Percentiles rank a stretch among this genome's conserved stretches.
Evolutionary conservation across 2,329 filamentous ascomycete species (phyloP).

Genomic region (Calycina herbarum): DNA sequence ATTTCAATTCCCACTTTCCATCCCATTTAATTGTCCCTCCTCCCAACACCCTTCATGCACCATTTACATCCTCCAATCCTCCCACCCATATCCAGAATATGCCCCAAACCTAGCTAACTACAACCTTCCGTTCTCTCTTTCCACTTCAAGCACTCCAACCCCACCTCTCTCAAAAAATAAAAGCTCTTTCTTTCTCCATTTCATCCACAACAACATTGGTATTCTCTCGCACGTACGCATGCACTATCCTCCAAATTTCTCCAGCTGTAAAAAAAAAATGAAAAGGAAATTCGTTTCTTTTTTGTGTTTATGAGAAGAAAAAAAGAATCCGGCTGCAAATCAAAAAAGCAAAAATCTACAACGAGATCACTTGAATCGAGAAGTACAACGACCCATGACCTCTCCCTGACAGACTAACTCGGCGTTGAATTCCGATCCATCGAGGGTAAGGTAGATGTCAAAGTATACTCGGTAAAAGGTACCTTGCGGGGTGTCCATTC

Average conservation of each 20-base stretch:
- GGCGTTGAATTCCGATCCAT: constrained; percentile 96
- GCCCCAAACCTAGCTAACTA: too few relatives aligned
- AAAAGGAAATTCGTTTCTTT: constrained; percentile 5
- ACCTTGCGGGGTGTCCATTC: constrained; percentile 98
- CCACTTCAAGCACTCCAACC: too few relatives aligned
- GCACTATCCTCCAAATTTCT: neutral
- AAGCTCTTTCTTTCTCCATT: too few relatives aligned
- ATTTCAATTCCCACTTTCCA: too few relatives aligned
- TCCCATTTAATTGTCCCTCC: too few relatives aligned
- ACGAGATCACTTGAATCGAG: constrained; percentile 67
- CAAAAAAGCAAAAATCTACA: neutral
- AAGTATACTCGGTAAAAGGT: constrained; percentile 87
- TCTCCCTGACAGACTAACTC: constrained; percentile 99
- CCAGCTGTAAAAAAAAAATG: neutral
- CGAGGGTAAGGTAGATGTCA: constrained; percentile 85
- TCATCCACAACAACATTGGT: too few relatives aligned
- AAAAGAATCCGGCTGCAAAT: neutral
- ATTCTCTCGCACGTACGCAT: neutral
- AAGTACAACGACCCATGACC: constrained; percentile 95
- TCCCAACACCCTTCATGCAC: too few relatives aligned
- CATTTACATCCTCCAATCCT: too few relatives aligned
- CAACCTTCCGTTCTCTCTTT: too few relatives aligned
- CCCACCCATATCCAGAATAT: too few relatives aligned
- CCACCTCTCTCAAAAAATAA: too few relatives aligned
- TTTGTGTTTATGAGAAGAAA: neutral